Evolutionary conservation across 345 rosid genomes (phyloP).

Genomic region (Murraya paniculata): DNA sequence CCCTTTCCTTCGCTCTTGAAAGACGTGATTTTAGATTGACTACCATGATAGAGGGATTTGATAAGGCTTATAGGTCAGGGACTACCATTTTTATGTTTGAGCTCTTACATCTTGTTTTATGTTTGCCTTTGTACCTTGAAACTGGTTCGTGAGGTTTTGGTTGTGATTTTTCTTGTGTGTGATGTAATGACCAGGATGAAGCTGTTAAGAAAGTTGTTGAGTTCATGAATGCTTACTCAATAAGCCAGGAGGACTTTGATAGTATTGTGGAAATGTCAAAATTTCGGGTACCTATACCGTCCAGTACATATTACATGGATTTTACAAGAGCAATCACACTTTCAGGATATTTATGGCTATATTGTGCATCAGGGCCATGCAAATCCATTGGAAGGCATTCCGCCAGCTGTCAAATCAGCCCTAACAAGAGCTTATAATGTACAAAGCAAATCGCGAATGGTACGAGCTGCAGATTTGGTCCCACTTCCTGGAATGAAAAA

Average conservation of each 20-base stretch:
- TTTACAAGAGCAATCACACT: background rate
- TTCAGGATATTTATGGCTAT: background rate
- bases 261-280: conserved; percentile 74
- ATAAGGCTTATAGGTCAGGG: too few relatives aligned
- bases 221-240: conserved; percentile 85
- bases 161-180: background rate
- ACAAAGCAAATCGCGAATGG: conserved; percentile 63
- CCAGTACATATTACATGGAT: background rate
- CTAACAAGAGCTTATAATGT: conserved; percentile 84
- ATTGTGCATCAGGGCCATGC: conserved; percentile 56
- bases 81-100: too few relatives aligned
- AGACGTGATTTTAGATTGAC: too few relatives aligned
- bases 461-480: conserved; percentile 86
- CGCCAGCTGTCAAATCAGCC: conserved; percentile 82
- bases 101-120: too few relatives aligned
- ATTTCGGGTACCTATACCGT: conserved; percentile 53
- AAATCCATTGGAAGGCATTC: conserved; percentile 85
- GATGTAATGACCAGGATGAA: conserved; percentile 61
- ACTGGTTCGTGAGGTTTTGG: background rate
- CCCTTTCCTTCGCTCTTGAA: too few relatives aligned
- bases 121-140: conserved; percentile 14
- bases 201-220: conserved; percentile 84
- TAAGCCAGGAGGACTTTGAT: conserved; percentile 85
- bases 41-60: too few relatives aligned
- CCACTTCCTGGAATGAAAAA: conserved; percentile 80